Conservation (phyloP, 768 basidiomycete genomes). For the Hericium rajendrae region DNA sequence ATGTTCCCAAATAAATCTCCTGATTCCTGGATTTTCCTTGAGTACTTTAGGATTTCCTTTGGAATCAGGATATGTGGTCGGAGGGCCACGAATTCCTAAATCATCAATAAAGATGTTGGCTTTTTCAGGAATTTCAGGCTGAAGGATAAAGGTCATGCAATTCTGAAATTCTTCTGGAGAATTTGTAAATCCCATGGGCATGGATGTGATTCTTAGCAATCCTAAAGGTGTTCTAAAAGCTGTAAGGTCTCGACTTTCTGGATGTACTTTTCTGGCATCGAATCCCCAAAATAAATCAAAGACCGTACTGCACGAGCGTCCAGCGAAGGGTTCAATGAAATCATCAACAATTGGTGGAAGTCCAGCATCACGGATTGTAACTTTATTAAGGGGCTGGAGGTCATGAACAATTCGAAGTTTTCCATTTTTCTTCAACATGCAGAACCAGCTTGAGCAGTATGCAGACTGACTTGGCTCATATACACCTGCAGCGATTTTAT, state of each 20-base stretch:
- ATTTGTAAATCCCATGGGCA: not conserved
- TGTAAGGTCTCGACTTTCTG: not conserved
- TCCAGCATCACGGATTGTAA: not conserved
- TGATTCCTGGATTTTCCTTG: not conserved
- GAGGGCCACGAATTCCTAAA: not conserved
- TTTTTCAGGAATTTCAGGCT: constrained; percentile 20
- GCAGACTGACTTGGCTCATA: constrained; percentile 31
- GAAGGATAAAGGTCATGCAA: constrained; percentile 23
- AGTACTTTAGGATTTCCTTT: not conserved
- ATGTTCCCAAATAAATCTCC: not conserved
- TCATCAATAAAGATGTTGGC: constrained; percentile 24
- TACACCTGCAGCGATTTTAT: not conserved
- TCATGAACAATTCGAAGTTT: constrained; percentile 18
- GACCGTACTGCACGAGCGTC: constrained; percentile 17
- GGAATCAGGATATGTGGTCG: not conserved
- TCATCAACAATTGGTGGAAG: constrained; percentile 10
- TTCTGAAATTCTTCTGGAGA: constrained; percentile 18
- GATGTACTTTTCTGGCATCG: not conserved
- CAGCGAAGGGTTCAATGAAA: constrained; percentile 12
- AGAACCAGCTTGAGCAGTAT: constrained; percentile 32
- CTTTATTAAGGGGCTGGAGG: constrained; percentile 17
- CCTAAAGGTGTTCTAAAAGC: not conserved
- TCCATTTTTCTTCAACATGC: constrained; percentile 23
- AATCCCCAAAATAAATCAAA: constrained; percentile 21
- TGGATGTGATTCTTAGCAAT: not conserved